Evolutionary conservation across 306 rosid genomes (phyloP), one percentile per base, ranked within the genome.

Genomic region (Gleditsia sinensis): DNA sequence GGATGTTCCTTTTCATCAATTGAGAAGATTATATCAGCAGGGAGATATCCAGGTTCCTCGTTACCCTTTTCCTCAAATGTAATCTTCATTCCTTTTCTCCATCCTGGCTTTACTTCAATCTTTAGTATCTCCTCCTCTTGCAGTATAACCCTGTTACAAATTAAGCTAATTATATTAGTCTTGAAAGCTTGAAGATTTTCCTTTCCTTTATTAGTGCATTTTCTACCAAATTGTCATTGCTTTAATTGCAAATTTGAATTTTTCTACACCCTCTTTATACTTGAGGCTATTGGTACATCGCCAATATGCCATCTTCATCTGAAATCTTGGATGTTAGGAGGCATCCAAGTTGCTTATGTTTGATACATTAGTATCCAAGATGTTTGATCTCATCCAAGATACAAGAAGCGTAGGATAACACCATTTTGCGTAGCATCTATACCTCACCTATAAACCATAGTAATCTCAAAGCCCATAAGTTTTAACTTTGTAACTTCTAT

Each of bases 11-110:
- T 78, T 53, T 89, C 94, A 9, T 86, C 89, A 43, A 89, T 85
- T 43, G 23, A 76, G 81, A 89, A 81, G 64, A 77, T 66, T 68
- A 39, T 89, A 39, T 89, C 89, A 0, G 89, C 89, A 2, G 91
- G 94, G 33, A 86, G 86, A 48, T 69, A 84, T 25, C 89, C 89
- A 4, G 86, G 94, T 77, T 89, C 83, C 81, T 86, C 91, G n/a
- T 89, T 86, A 2, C 91, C 94, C 59, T 83, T 89, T 19, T 83
- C 89, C 67, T 86, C 89, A 21, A 89, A 84, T 39, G 81, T 70
- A 5, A 86, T 77, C 79, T 78, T 84, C 2, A 88, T 89, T 71
- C 91, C 88, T 71, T 75, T 78, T 75, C 40, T 86, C 89, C 88
- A 89, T 67, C 94, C 94, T 6, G 94, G 88, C 72, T 84, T 82